Percentiles rank a stretch among this genome's conserved stretches.
These are phyloP conservation scores for Acacia confusa DNA, from an alignment of 306 rosid species.

Conservation along the genomic window DNA sequence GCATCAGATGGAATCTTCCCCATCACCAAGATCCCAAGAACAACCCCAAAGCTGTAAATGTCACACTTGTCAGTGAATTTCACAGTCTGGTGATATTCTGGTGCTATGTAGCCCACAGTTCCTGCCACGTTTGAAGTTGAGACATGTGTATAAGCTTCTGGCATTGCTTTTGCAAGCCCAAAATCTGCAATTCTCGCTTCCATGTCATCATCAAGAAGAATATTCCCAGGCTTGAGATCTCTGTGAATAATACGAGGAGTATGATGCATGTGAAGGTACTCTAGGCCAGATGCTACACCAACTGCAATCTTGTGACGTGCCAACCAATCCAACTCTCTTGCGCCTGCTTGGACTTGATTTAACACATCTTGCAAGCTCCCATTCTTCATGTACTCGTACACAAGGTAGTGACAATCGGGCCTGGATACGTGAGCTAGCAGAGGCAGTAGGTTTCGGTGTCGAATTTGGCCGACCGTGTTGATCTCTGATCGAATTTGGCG, in stretches of 20 bases:
- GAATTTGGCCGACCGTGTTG: slow-evolving; percentile 78
- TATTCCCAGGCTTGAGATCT: slow-evolving; percentile 79
- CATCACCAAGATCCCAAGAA: slow-evolving; percentile 75
- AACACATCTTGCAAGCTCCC: slow-evolving; percentile 77
- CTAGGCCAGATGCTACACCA: slow-evolving; percentile 83
- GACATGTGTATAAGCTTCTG: slow-evolving; percentile 71
- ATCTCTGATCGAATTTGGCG: slow-evolving; percentile 83
- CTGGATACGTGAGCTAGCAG: slow-evolving; percentile 75
- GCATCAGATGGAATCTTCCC: slow-evolving; percentile 81
- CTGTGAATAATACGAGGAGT: slow-evolving; percentile 79
- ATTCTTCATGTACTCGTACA: slow-evolving; percentile 90
- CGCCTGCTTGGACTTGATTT: slow-evolving; percentile 36
- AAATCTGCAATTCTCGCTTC: slow-evolving; percentile 94
- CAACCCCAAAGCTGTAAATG: slow-evolving; percentile 79
- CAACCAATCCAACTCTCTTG: slow-evolving; percentile 59
- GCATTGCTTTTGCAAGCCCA: slow-evolving; percentile 89
- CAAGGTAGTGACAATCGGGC: slow-evolving; percentile 81
- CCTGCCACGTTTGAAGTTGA: slow-evolving; percentile 77
- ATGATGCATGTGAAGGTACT: slow-evolving; percentile 75
- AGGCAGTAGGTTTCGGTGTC: slow-evolving; percentile 84
- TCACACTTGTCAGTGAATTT: slow-evolving; percentile 96
- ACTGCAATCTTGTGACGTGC: slow-evolving; percentile 64
- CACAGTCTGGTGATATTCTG: slow-evolving; percentile 83
- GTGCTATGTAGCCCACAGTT: slow-evolving; percentile 83
- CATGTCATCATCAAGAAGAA: slow-evolving; percentile 85